phyloP scores from a whole-genome alignment of 2,329 filamentous ascomycete species.

The Thermothelomyces thermophilus region DNA sequence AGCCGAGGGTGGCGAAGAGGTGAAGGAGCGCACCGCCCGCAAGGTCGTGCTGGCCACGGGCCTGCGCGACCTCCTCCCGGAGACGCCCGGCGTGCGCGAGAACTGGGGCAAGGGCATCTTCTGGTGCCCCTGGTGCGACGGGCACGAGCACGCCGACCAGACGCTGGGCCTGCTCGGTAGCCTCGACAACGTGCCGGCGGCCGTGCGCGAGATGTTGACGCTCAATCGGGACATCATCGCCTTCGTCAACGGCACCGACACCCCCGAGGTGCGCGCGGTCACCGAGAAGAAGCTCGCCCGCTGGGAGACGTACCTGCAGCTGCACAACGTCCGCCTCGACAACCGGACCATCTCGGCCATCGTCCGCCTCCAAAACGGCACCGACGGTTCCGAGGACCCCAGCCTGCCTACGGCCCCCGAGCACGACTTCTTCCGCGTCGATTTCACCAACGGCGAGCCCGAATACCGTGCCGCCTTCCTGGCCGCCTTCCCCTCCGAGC shows the following conservation, averaged over 20 bases:
- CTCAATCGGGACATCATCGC: constrained; percentile 50
- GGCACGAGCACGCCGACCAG: constrained; percentile 55
- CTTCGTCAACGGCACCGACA: constrained; percentile 55
- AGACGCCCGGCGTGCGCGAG: constrained; percentile 47
- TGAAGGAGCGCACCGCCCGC: constrained; percentile 31
- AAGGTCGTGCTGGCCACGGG: constrained; percentile 55
- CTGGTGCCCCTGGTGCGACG: constrained; percentile 62
- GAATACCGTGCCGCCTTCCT: constrained; percentile 44
- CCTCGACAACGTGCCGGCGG: constrained; percentile 37
- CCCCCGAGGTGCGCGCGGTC: constrained; percentile 33
- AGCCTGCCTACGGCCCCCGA: constrained; percentile 40
- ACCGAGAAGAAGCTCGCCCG: constrained; percentile 36
- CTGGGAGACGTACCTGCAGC: constrained; percentile 44
- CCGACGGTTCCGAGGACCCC: constrained; percentile 33
- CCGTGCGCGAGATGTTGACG: constrained; percentile 47
- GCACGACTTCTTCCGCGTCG: constrained; percentile 49
- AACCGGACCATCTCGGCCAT: constrained; percentile 48
- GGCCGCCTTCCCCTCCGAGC: constrained; percentile 25
- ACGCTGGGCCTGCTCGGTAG: constrained; percentile 46
- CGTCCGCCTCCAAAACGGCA: constrained; percentile 39
- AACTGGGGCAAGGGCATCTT: constrained; percentile 54
- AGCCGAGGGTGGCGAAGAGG: constrained; percentile 30
- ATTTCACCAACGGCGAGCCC: constrained; percentile 41
- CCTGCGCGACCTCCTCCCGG: constrained; percentile 47
- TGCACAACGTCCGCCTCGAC: constrained; percentile 47